Evolutionary conservation across 352 stramenopile genomes (phyloP).

Genomic region (Pythium inflatum): DNA sequence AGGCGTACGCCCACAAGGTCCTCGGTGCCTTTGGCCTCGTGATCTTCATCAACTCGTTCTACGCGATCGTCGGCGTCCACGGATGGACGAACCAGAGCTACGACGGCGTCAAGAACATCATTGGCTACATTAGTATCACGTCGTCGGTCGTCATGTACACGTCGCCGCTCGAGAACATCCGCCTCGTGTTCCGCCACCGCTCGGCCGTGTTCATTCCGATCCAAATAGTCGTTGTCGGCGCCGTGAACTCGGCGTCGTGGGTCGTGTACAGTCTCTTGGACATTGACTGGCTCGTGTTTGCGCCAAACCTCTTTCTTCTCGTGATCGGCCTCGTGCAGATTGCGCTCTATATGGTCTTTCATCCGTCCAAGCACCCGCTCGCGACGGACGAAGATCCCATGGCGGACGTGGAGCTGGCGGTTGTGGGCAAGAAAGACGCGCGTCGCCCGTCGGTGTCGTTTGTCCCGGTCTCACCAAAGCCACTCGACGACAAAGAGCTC

Average conservation of each 20-base stretch:
- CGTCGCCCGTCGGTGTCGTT: no score
- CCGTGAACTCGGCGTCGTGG: conserved; percentile 53
- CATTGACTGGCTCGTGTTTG: conserved; percentile 57
- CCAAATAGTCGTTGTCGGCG: conserved; percentile 49
- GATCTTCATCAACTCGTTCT: conserved; percentile 3
- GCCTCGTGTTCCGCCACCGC: conserved; percentile 46
- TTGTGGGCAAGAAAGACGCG: no score
- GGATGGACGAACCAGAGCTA: conserved; percentile 28
- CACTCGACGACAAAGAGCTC: neutral
- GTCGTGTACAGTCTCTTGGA: conserved; percentile 42
- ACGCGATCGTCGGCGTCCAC: conserved; percentile 11
- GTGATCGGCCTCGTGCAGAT: conserved; percentile 43
- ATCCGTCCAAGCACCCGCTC: conserved; percentile 46
- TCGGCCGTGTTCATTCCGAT: conserved; percentile 55
- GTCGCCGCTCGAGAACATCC: conserved; percentile 61
- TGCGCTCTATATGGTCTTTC: conserved; percentile 47
- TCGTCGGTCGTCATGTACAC: conserved; percentile 43
- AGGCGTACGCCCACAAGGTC: conserved; percentile 10
- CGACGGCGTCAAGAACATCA: conserved; percentile 42
- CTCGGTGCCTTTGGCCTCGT: neutral
- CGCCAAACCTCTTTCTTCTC: conserved; percentile 46
- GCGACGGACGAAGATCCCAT: conserved; percentile 9
- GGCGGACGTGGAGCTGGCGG: neutral
- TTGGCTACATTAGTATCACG: conserved; percentile 49
- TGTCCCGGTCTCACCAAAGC: no score